These are phyloP conservation scores for Medicago truncatula DNA, from an alignment of 306 rosid genomes.

Conservation along the genomic window DNA sequence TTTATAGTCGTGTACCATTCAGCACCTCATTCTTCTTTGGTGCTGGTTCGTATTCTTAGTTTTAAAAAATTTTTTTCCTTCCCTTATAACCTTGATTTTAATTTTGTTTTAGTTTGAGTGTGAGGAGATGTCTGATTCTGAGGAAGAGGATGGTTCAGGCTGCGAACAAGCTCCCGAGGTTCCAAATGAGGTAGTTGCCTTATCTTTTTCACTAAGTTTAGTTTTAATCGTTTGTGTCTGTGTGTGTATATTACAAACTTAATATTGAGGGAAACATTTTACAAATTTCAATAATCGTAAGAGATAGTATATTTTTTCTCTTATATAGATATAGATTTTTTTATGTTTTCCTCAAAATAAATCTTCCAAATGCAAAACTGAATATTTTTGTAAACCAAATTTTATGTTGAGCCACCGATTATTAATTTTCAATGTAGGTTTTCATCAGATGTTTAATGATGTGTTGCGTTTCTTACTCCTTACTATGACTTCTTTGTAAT, in stretches of 20 bases:
- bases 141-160: conserved; percentile 87
- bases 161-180: conserved; percentile 57
- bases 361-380: conserved; percentile 4
- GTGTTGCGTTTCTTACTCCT: background rate
- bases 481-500: background rate
- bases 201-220: conserved; percentile 16
- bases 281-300: background rate
- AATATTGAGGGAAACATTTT: conserved; percentile 18
- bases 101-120: conserved; percentile 67
- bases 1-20: conserved; percentile 26
- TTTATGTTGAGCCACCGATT: background rate
- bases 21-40: background rate
- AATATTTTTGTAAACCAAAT: conserved; percentile 17
- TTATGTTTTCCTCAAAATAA: background rate
- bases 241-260: background rate
- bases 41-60: conserved; percentile 21
- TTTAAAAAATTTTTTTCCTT: background rate
- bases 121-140: conserved; percentile 95
- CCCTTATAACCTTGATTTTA: conserved; percentile 4
- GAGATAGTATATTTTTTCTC: conserved; percentile 27
- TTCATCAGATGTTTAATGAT: background rate
- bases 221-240: background rate
- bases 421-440: conserved; percentile 10
- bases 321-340: background rate
- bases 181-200: conserved; percentile 65